Evolutionary conservation across 306 rosid genomes (phyloP), one percentile per base, ranked within the genome.

Genomic region (Ziziphus jujuba): DNA sequence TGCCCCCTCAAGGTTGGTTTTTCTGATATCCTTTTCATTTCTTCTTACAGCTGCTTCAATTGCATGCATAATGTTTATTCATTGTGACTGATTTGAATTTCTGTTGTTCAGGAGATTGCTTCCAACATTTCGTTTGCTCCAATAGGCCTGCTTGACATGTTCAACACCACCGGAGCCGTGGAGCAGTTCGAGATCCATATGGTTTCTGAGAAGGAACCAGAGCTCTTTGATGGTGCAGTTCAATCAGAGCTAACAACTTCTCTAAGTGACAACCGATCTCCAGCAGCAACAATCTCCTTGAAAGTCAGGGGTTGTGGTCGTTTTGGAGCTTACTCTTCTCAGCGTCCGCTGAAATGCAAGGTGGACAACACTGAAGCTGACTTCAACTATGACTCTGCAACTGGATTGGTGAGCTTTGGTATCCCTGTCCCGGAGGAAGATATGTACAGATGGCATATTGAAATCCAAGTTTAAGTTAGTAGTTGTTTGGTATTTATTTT

Each of bases 101-200:
- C 34, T 17, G 25, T 44, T 31, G 25, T 25, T 52, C 78, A 93
- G 98, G 87, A 83, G 77, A 75, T 90, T 16, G 69, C 80, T 35
- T 70, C 89, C 24, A 54, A 79, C 74, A 66, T 88, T 33, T 83
- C 85, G 9, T 82, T 95, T 67, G 97, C 97, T 13, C 84, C 99
- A 63, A 88, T 95, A 5, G 99, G 99, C 57, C 72, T 90, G 36
- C 63, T 95, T 22, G 89, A 90, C 60, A 88, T 95, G 99, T 87
- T 90, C 82, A 95, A 90, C 81, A 59, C 70, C 15, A 80, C 91
- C 14, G 95, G 91, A 36, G 96, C 99, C 0, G 69, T 90, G 52
- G 96, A 88, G 76, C 63, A 82, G 31, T 78, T 88, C 25, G 87
- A 80, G 24, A 61, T 82, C 75, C 82, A 76, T 10, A 34, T 24